These are phyloP conservation scores for Sisymbrium altissimum DNA, from an alignment of 345 rosid species.

Conservation along the genomic window DNA sequence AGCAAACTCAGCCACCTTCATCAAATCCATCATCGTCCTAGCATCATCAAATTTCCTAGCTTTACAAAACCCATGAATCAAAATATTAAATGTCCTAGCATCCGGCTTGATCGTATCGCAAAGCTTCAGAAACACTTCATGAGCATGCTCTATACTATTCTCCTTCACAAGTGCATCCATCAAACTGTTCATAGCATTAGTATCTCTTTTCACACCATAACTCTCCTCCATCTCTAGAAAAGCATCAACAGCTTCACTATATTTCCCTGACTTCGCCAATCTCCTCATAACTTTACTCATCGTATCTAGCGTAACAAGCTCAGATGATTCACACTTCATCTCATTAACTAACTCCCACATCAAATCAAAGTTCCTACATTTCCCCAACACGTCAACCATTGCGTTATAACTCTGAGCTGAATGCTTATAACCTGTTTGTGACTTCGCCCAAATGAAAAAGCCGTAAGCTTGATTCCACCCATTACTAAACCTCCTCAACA, in stretches of 20 bases:
- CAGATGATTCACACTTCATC: constrained; percentile 42
- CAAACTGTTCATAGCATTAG: constrained; percentile 47
- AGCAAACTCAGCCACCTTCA: constrained; percentile 46
- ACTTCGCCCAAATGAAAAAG: constrained; percentile 76
- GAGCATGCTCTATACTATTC: constrained; percentile 66
- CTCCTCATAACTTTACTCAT: constrained; percentile 69
- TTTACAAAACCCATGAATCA: constrained; percentile 82
- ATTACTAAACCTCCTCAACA: constrained; percentile 59
- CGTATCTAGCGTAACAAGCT: constrained; percentile 53
- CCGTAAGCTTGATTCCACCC: constrained; percentile 64
- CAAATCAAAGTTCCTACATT: constrained; percentile 46
- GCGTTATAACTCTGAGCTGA: constrained; percentile 41
- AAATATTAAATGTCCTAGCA: constrained; percentile 47
- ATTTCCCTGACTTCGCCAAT: constrained; percentile 54
- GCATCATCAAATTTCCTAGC: constrained; percentile 60
- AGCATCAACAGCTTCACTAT: constrained; percentile 54
- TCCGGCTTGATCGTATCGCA: constrained; percentile 35
- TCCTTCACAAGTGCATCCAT: constrained; percentile 83
- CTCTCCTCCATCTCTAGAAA: constrained; percentile 52
- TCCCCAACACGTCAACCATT: constrained; percentile 74
- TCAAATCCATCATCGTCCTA: constrained; percentile 52
- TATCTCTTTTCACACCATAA: constrained; percentile 49
- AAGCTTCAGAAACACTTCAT: constrained; percentile 33
- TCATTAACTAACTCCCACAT: constrained; percentile 66
- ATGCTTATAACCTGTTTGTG: constrained; percentile 60